These are phyloP conservation scores for Diaporthe citriasiana DNA, from an alignment of 2,329 filamentous ascomycete genomes.

Conservation along the genomic window DNA sequence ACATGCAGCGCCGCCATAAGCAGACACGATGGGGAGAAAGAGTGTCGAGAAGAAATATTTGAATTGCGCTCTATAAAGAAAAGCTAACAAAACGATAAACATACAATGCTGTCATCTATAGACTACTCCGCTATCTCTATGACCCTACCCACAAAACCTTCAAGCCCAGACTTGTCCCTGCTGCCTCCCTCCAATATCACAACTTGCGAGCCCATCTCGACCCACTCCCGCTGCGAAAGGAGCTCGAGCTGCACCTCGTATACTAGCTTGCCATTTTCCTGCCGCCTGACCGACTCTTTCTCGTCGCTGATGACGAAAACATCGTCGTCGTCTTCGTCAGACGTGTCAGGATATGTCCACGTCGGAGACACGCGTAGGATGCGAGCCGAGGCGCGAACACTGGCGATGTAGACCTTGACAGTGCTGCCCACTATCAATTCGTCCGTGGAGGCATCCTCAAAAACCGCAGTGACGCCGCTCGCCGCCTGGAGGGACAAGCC, in stretches of 20 bases:
- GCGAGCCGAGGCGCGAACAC: constrained; percentile 84
- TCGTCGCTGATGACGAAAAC: constrained; percentile 71
- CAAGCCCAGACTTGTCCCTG: constrained; percentile 75
- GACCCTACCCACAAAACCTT: constrained; percentile 80
- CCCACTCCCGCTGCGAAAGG: constrained; percentile 78
- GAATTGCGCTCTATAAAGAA: constrained; percentile 12
- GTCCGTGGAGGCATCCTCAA: constrained; percentile 74
- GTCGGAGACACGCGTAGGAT: constrained; percentile 69
- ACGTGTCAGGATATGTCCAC: constrained; percentile 45
- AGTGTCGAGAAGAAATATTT: not conserved
- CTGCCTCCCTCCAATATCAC: constrained; percentile 80
- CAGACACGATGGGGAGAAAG: not conserved
- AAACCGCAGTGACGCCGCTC: constrained; percentile 79
- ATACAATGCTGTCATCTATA: not conserved
- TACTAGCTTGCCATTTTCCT: constrained; percentile 48
- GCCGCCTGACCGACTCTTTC: constrained; percentile 53
- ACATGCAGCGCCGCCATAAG: not conserved
- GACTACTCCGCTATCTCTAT: constrained; percentile 70
- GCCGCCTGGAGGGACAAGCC: constrained; percentile 73
- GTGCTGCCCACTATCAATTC: constrained; percentile 76
- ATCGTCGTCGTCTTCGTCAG: constrained; percentile 61
- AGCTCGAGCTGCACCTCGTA: constrained; percentile 77
- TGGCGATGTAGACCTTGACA: constrained; percentile 89
- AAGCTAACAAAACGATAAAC: not conserved
- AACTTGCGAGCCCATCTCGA: constrained; percentile 78